These are phyloP conservation scores for Neofusicoccum umdonicola DNA, from an alignment of 2,329 filamentous ascomycete genomes.

Conservation along the genomic window DNA sequence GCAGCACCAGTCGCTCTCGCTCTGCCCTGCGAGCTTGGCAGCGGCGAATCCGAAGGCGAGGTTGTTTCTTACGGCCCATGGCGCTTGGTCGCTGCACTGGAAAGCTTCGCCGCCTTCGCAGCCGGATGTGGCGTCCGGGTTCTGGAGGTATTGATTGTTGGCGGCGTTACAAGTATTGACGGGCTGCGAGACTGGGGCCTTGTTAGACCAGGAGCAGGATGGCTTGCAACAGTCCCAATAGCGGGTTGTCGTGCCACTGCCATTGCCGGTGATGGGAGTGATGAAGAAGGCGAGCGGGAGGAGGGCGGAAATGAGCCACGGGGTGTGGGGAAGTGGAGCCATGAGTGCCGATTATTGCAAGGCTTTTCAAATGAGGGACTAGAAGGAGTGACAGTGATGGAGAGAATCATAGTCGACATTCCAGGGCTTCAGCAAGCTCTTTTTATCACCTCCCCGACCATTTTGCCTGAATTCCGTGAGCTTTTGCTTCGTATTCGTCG, in stretches of 20 bases:
- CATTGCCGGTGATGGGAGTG: background rate
- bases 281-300: too few relatives aligned
- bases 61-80: slow-evolving; percentile 56
- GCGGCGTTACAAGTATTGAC: slow-evolving; percentile 53
- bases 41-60: slow-evolving; percentile 63
- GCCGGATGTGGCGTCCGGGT: slow-evolving; percentile 38
- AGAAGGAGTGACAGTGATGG: too few relatives aligned
- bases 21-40: slow-evolving; percentile 54
- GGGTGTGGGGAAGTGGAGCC: too few relatives aligned
- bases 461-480: too few relatives aligned
- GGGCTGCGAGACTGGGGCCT: slow-evolving; percentile 52
- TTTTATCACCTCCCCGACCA: too few relatives aligned
- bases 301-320: too few relatives aligned
- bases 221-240: slow-evolving; percentile 67
- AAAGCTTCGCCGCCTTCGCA: slow-evolving; percentile 60
- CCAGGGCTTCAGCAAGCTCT: too few relatives aligned
- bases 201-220: slow-evolving; percentile 60
- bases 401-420: too few relatives aligned
- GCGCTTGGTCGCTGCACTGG: slow-evolving; percentile 59
- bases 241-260: slow-evolving; percentile 26
- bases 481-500: too few relatives aligned
- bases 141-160: slow-evolving; percentile 52
- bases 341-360: too few relatives aligned
- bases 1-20: slow-evolving; percentile 60
- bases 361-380: too few relatives aligned